Percentiles rank a stretch among this genome's conserved stretches.
Conservation (phyloP, 2,329 filamentous ascomycete genomes). For the Fusarium nodosum region DNA sequence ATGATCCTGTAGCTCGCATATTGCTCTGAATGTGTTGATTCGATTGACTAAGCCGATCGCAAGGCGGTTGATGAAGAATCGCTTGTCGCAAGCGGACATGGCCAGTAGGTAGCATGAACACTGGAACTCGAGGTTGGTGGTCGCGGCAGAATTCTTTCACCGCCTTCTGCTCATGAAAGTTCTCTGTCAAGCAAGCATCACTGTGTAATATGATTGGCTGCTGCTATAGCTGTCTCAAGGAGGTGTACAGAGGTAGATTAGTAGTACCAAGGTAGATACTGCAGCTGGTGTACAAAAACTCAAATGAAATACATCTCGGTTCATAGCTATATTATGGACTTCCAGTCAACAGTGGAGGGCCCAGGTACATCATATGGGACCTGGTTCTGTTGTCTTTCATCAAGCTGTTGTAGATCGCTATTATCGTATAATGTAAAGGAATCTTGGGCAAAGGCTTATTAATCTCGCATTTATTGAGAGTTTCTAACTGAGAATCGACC, state of each 20-base stretch:
- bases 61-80: conserved; percentile 19
- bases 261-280: too few species aligned
- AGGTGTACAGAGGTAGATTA: neutral
- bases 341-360: neutral
- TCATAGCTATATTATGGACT: neutral
- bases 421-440: neutral
- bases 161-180: conserved; percentile 45
- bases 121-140: conserved; percentile 40
- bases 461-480: conserved; percentile 8
- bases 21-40: conserved; percentile 31
- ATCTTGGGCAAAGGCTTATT: neutral
- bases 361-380: too few species aligned
- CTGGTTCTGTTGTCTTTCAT: neutral
- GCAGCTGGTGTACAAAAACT: neutral
- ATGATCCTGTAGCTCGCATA: conserved; percentile 45
- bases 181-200: conserved; percentile 2
- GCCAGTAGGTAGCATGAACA: conserved; percentile 26
- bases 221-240: neutral
- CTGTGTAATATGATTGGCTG: conserved; percentile 39
- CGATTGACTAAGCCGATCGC: conserved; percentile 23
- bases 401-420: neutral
- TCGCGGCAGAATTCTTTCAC: conserved; percentile 51
- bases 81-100: conserved; percentile 26
- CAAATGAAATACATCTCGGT: neutral
- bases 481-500: conserved; percentile 6